Evolutionary conservation across 306 rosid species (phyloP), one percentile per base, ranked within the genome.

Genomic region (Lithocarpus polystachyus): DNA sequence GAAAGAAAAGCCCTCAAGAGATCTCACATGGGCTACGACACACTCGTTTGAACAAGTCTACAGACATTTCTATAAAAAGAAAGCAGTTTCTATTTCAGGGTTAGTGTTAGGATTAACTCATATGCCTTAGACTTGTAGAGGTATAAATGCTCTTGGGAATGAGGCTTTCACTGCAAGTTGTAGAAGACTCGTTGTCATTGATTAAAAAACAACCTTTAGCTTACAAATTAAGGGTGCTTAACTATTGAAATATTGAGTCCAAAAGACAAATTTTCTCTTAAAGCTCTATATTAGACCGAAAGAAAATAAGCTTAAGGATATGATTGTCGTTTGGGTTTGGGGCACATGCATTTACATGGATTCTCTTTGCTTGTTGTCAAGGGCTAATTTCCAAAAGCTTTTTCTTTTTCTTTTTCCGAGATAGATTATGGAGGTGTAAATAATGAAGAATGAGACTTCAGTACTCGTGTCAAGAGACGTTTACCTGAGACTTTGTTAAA

Each of bases 141-240:
- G 75, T 71, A 40, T 40, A 81, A 82, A 83, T 89, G 81, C 81
- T 68, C 88, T 86, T 74, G 86, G 91, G 88, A 91, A 87, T 89
- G 87, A 83, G 77, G 73, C 40, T 70, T 75, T n/a, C 67, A 61
- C 15, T 70, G 53, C 69, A 40, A 37, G 45, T 33, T 45, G 45
- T 64, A 35, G n/a, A 56, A 71, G 79, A 75, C 76, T 79, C 10
- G 61, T 70, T 54, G 17, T 12, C 54, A 68, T 67, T 79, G 76
- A 78, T 75, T 74, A 40, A 12, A 33, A 71, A 65, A 79, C 70
- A 79, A 56, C 77, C 75, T 69, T 20, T 70, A 12, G 35, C 80
- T 87, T 69, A 5, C 56, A 80, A 80, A 40, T 40, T 8, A 40
- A 52, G 57, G 60, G 56, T 86, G 73, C 59, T 79, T 77, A 71